phyloP scores from a whole-genome alignment of 768 basidiomycete species.

The Boletus tomentosulus region DNA sequence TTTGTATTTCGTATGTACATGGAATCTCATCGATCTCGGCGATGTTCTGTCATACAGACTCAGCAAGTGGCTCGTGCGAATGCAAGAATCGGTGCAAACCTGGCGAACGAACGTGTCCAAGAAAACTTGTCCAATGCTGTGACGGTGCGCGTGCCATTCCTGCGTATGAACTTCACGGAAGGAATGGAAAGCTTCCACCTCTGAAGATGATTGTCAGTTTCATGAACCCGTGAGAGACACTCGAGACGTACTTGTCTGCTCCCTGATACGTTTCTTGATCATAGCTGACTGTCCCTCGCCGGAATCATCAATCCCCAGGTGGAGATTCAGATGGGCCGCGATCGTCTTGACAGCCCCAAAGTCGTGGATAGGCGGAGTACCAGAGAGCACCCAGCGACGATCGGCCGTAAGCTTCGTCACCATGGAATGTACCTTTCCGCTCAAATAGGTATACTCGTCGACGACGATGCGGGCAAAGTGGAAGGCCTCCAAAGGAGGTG shows the following conservation, averaged over 20 bases:
- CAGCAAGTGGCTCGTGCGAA: conserved; percentile 7
- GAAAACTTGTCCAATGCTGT: conserved; percentile 77
- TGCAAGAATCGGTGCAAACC: conserved; percentile 38
- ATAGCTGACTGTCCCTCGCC: conserved; percentile 71
- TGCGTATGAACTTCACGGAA: conserved; percentile 91
- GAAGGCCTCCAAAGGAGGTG: conserved; percentile 90
- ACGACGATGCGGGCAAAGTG: conserved; percentile 85
- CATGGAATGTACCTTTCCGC: conserved; percentile 73
- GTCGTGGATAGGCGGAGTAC: conserved; percentile 90
- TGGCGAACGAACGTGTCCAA: conserved; percentile 80
- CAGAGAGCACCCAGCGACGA: conserved; percentile 93
- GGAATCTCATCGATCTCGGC: conserved; percentile 97
- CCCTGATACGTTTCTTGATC: conserved; percentile 75
- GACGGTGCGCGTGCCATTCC: conserved; percentile 90
- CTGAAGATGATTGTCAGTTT: conserved; percentile 37
- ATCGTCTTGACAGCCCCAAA: conserved; percentile 90
- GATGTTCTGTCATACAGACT: conserved; percentile 57
- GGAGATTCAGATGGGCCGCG: conserved; percentile 81
- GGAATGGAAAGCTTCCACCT: conserved; percentile 90
- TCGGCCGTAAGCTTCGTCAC: conserved; percentile 74
- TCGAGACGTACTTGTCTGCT: conserved; percentile 66
- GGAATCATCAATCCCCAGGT: conserved; percentile 89
- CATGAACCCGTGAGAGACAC: neutral
- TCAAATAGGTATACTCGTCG: conserved; percentile 93
- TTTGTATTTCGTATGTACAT: conserved; percentile 58